Conservation (phyloP, 768 basidiomycete genomes). For the Pleurotus tuber-regium region DNA sequence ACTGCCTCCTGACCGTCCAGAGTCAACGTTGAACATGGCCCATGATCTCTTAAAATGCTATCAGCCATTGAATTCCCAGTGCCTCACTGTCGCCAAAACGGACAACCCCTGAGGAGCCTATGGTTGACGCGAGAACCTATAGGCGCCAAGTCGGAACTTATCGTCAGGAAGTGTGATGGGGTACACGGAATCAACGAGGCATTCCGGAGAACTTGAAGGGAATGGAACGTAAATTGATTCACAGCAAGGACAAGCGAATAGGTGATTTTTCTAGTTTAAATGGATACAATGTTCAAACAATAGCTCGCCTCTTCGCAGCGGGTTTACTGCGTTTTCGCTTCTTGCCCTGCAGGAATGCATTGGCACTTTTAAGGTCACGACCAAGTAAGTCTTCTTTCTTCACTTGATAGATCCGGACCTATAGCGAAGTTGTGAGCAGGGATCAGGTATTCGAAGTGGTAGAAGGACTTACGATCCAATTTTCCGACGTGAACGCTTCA, state of each 20-base stretch:
- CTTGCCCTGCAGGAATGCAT: conserved; percentile 83
- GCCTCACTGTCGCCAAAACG: too few species aligned
- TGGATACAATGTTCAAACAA: conserved; percentile 26
- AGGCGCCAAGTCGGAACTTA: too few species aligned
- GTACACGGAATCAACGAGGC: neutral
- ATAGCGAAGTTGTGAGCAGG: conserved; percentile 3
- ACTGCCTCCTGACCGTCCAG: too few species aligned
- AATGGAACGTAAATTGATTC: neutral
- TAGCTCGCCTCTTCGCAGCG: conserved; percentile 51
- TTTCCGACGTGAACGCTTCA: conserved; percentile 98
- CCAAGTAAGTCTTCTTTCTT: conserved; percentile 92
- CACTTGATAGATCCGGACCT: conserved; percentile 93
- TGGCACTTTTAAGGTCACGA: conserved; percentile 85
- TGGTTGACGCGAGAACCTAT: too few species aligned
- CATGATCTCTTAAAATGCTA: too few species aligned
- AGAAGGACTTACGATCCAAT: conserved; percentile 83
- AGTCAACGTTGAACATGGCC: too few species aligned
- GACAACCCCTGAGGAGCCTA: too few species aligned
- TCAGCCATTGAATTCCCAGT: too few species aligned
- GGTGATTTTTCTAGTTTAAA: too few species aligned
- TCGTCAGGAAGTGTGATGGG: too few species aligned
- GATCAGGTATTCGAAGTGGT: neutral
- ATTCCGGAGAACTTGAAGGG: neutral
- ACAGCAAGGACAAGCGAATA: too few species aligned
- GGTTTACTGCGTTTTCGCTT: conserved; percentile 85